A percentile compares a stretch with the other conserved stretches of the same genome.
Conservation (phyloP, 208 protist genomes). For the Naegleria fowleri region DNA sequence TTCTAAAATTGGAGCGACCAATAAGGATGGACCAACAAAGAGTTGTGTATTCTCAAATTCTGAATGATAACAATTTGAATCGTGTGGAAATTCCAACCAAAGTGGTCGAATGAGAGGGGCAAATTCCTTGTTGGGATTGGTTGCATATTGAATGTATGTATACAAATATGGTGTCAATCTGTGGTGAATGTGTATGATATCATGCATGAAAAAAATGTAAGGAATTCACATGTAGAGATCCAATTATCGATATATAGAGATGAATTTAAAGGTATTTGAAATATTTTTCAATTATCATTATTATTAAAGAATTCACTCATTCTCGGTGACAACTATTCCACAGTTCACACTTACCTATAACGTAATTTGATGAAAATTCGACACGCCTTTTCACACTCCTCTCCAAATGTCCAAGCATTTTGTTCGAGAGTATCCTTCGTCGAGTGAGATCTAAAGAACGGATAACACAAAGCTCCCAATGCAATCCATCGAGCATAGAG, state of each 20-base stretch:
- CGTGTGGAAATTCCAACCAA: slow-evolving; percentile 60
- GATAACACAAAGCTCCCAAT: slow-evolving; percentile 65
- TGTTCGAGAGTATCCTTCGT: slow-evolving; percentile 14
- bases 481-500: slow-evolving; percentile 70
- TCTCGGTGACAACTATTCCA: no score
- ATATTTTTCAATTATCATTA: no score
- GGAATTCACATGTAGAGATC: no score
- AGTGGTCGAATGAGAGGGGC: slow-evolving; percentile 53
- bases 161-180: slow-evolving; percentile 64
- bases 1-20: slow-evolving; percentile 50
- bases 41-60: slow-evolving; percentile 53
- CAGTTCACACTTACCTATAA: slow-evolving; percentile 41
- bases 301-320: no score
- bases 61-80: slow-evolving; percentile 22
- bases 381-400: slow-evolving; percentile 34
- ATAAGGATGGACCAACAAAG: slow-evolving; percentile 51
- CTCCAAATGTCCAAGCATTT: background rate
- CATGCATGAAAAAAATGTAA: no score
- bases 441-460: slow-evolving; percentile 75
- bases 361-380: slow-evolving; percentile 38
- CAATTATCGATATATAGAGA: no score
- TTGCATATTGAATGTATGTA: slow-evolving; percentile 47
- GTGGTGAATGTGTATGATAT: no score
- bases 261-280: no score
- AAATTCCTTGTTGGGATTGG: slow-evolving; percentile 16